Percentiles rank a stretch among this genome's conserved stretches.
Evolutionary conservation across 306 rosid genomes (phyloP).

Genomic region (Acmispon strigosus): DNA sequence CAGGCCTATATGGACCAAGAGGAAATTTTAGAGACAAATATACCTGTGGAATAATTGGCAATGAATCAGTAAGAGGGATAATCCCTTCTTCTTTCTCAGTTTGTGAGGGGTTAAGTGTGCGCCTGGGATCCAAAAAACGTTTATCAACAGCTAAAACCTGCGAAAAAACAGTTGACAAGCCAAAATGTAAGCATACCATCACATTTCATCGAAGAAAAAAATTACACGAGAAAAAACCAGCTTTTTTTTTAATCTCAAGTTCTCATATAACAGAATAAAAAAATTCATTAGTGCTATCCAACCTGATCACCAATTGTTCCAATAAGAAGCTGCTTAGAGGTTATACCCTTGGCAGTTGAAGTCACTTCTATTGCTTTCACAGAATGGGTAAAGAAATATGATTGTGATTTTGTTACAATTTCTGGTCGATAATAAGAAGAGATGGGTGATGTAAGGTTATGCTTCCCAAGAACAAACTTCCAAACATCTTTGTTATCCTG

Average conservation of each 20-base stretch:
- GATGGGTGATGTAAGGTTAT: conserved; percentile 85
- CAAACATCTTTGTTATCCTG: conserved; percentile 91
- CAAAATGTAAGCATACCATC: neutral
- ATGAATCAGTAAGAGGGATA: conserved; percentile 90
- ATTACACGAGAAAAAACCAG: neutral
- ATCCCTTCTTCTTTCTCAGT: conserved; percentile 96
- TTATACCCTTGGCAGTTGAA: conserved; percentile 87
- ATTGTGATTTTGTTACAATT: conserved; percentile 67
- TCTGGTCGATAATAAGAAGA: conserved; percentile 89
- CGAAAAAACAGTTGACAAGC: neutral
- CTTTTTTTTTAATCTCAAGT: neutral
- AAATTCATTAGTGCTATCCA: conserved; percentile 11
- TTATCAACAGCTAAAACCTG: conserved; percentile 97
- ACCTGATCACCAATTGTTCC: conserved; percentile 97
- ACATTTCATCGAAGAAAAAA: neutral
- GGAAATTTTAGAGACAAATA: neutral
- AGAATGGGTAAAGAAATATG: conserved; percentile 85
- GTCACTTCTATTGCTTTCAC: conserved; percentile 89
- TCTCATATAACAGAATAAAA: neutral
- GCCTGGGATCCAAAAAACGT: conserved; percentile 83
- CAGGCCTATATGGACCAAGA: neutral
- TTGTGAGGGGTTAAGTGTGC: conserved; percentile 75
- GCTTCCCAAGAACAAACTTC: conserved; percentile 95
- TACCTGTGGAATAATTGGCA: conserved; percentile 93
- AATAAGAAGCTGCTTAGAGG: conserved; percentile 92